These are phyloP conservation scores for Panus rudis DNA, from an alignment of 768 basidiomycete species.

Conservation along the genomic window DNA sequence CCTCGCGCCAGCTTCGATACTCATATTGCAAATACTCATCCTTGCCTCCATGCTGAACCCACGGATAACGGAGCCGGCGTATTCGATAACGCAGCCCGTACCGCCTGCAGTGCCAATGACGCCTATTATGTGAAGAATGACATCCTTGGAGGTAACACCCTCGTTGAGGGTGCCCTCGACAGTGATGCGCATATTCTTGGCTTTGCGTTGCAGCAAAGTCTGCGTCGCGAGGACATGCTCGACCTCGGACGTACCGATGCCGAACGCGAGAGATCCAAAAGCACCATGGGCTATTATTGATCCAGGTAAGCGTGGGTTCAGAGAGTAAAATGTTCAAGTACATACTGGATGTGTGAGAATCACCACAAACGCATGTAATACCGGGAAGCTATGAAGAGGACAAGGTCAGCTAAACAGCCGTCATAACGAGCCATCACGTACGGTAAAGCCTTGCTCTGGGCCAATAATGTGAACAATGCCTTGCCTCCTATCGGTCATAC, in stretches of 20 bases:
- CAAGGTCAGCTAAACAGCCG: neutral
- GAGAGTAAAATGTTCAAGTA: neutral
- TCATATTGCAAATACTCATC: constrained; percentile 62
- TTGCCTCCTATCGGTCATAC: constrained; percentile 59
- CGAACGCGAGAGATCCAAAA: constrained; percentile 61
- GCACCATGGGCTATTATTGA: constrained; percentile 46
- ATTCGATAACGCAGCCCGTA: constrained; percentile 60
- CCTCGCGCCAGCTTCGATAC: constrained; percentile 59
- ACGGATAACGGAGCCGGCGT: constrained; percentile 49
- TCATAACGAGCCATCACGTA: constrained; percentile 12
- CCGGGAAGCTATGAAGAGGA: constrained; percentile 30
- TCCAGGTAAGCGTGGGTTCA: neutral
- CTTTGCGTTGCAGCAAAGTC: constrained; percentile 53
- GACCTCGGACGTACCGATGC: constrained; percentile 63
- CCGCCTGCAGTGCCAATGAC: constrained; percentile 60
- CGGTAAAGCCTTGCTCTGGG: constrained; percentile 60
- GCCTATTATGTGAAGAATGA: constrained; percentile 60
- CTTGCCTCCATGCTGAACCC: constrained; percentile 56
- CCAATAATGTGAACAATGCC: constrained; percentile 59
- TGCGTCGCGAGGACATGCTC: constrained; percentile 67
- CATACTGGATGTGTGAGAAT: constrained; percentile 59
- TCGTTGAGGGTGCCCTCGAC: constrained; percentile 49
- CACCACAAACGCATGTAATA: constrained; percentile 52
- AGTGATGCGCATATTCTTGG: constrained; percentile 59
- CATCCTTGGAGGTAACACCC: constrained; percentile 57